phyloP scores from a whole-genome alignment of 2,329 filamentous ascomycete genomes.

The Sodiomyces alkalinus region DNA sequence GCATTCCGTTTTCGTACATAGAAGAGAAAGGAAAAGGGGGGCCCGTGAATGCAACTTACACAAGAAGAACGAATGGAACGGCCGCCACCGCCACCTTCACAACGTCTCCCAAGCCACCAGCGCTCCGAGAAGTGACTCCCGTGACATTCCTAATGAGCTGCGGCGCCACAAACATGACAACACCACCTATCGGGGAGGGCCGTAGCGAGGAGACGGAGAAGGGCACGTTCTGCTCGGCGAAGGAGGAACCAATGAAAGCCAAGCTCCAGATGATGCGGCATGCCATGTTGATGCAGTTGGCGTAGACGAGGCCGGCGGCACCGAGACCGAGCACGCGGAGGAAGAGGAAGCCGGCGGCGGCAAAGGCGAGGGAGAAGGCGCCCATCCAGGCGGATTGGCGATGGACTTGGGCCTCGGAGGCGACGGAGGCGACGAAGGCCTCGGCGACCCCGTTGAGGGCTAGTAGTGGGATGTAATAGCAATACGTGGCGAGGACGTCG shows the following conservation, averaged over 20 bases:
- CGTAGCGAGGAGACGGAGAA: conserved; percentile 26
- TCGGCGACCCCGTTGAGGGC: conserved; percentile 86
- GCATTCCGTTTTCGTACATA: conserved; percentile 10
- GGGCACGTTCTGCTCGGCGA: conserved; percentile 27
- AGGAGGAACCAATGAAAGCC: conserved; percentile 54
- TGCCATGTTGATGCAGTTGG: conserved; percentile 82
- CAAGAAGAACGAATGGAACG: conserved; percentile 33
- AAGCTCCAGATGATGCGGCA: conserved; percentile 72
- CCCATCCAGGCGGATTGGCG: conserved; percentile 74
- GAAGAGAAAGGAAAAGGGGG: conserved; percentile 5
- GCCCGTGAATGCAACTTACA: conserved; percentile 40
- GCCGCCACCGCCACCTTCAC: conserved; percentile 33
- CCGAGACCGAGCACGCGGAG: conserved; percentile 55
- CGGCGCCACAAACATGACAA: conserved; percentile 27
- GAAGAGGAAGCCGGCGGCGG: conserved; percentile 56
- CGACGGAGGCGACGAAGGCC: conserved; percentile 82
- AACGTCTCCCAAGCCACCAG: conserved; percentile 18
- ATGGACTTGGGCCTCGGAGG: conserved; percentile 59
- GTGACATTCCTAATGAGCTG: conserved; percentile 19
- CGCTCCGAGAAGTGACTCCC: conserved; percentile 2
- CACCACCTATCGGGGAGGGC: conserved; percentile 26
- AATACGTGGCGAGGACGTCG: conserved; percentile 62
- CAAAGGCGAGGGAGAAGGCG: conserved; percentile 64
- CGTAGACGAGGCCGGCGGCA: conserved; percentile 66
- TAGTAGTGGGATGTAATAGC: conserved; percentile 84